Evolutionary conservation across 2,329 filamentous ascomycete species (phyloP), one percentile per base, ranked within the genome.

Genomic region (Volutella citrinella): DNA sequence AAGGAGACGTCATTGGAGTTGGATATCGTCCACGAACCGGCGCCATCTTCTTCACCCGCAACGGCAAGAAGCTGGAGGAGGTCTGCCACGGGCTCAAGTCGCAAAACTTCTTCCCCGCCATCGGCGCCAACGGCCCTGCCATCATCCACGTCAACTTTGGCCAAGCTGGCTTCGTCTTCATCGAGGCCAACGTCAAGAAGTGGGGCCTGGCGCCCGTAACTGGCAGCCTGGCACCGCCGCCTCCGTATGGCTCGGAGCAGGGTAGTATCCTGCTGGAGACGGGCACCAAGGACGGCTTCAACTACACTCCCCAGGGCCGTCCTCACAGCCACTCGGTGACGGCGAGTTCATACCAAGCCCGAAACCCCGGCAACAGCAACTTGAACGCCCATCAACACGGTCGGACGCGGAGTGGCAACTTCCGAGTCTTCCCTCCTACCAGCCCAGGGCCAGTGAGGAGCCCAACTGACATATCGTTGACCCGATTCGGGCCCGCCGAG

Each of bases 121-220:
- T 98, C n/a, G 93, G 93, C 26, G 90, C 93, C 37, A 96, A 93
- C 56, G 93, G 93, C 1, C 93, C 93, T 12, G 90, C 87, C 53
- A 83, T 83, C 19, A 79, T 98, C 2, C 91, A 98, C 59, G 93
- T 97, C 57, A 98, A 98, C 61, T 94, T 98, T 60, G 93, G 93
- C 7, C 93, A 98, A 60, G 87, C 93, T 56, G 93, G 93, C 20
- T 98, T 97, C 57, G 93, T 98, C 30, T 98, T 97, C 57, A 97
- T 98, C 51, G 93, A 98, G 65, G 93, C 91, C 43, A 98, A 98
- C 55, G 93, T 98, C 41, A 98, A 98, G 79, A 98, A 97, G 72
- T 98, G 93, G 93, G 93, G 93, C 3, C 70, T 98, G 35, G 93
- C 93, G 29, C 93, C 93, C 6, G 94, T 94, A 76, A 96, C 88